phyloP scores from a whole-genome alignment of 202 grass and related monocot genomes.

The Cymbopogon flexuosus region DNA sequence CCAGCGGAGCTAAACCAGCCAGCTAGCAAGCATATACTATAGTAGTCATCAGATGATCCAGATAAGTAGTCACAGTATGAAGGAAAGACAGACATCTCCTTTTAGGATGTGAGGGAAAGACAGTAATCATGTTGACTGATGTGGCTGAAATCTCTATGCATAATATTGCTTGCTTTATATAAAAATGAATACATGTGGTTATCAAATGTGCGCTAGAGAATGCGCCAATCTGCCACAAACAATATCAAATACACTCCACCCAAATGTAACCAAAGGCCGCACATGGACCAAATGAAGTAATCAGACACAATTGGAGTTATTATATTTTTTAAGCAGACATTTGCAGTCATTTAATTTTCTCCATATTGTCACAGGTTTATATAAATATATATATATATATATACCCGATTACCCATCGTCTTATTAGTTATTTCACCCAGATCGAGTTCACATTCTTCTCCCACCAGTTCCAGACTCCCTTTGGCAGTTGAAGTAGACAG shows the following conservation, averaged over 20 bases:
- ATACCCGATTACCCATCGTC: neutral
- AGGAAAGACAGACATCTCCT: neutral
- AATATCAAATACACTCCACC: neutral
- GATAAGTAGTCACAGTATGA: neutral
- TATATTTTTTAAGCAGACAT: neutral
- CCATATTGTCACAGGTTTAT: neutral
- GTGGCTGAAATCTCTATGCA: neutral
- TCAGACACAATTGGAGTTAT: neutral
- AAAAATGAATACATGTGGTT: neutral
- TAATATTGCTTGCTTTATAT: neutral
- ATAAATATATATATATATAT: neutral
- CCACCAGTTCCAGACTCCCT: constrained; percentile 75
- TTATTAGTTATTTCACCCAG: neutral
- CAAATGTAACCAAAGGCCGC: neutral
- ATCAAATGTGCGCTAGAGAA: neutral
- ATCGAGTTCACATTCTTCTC: constrained; percentile 48
- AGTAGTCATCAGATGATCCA: neutral
- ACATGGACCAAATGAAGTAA: neutral
- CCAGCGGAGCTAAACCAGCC: no score
- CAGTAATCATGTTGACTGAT: neutral
- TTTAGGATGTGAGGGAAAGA: no score
- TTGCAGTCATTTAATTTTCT: neutral
- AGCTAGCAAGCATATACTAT: no score
- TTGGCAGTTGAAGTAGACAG: constrained; percentile 88
- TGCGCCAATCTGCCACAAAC: neutral